These are phyloP conservation scores for Kwoniella sp. DNA, from an alignment of 768 basidiomycete genomes.

Conservation along the genomic window DNA sequence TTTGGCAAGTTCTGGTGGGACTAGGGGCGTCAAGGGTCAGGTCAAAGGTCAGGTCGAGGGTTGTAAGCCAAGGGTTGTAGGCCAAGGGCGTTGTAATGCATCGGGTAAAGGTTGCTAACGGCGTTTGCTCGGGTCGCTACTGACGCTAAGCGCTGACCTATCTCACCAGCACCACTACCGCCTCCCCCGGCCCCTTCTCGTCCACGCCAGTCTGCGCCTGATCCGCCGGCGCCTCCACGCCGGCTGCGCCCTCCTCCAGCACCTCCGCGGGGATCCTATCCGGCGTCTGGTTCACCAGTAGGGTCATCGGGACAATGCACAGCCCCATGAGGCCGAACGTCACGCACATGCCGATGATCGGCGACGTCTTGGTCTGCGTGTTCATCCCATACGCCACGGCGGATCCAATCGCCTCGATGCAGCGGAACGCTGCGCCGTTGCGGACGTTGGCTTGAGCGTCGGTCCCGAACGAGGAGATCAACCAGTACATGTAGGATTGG, in stretches of 20 bases:
- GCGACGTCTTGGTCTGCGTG: conserved; percentile 3
- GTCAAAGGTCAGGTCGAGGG: no score
- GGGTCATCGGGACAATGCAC: conserved; percentile 2
- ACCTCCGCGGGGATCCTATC: conserved; percentile 19
- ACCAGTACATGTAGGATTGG: conserved; percentile 36
- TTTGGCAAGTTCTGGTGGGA: conserved; percentile 30
- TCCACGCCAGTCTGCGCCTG: no score
- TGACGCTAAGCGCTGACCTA: no score
- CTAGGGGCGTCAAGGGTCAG: no score
- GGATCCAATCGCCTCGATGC: conserved; percentile 35
- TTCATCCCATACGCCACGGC: conserved; percentile 26
- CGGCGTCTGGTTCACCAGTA: conserved; percentile 16
- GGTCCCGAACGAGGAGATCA: conserved; percentile 29
- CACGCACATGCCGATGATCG: conserved; percentile 15
- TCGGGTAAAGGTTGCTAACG: no score
- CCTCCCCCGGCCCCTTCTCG: no score
- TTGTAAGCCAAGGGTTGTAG: no score
- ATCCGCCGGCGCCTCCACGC: no score
- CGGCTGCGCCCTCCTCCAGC: conserved; percentile 4
- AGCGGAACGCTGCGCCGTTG: conserved; percentile 34
- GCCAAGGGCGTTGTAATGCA: no score
- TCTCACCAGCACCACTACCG: no score
- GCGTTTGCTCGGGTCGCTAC: no score
- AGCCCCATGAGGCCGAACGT: conserved; percentile 13
- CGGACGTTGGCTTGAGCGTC: conserved; percentile 26